Base-by-base conservation (phyloP, 805 yeast genomes). In the Metschnikowia corniflorae region DNA sequence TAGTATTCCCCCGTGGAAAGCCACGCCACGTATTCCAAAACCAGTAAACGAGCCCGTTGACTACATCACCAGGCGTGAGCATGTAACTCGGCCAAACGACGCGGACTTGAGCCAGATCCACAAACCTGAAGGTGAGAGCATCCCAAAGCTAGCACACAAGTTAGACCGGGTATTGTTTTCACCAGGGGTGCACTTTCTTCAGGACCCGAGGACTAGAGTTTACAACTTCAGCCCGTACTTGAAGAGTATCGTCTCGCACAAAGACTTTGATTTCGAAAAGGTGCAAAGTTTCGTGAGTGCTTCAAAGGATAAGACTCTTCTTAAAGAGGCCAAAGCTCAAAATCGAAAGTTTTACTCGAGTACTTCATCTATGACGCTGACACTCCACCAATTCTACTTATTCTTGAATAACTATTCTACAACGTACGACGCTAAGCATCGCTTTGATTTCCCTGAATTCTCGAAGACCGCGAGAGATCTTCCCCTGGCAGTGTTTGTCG, bases 361-460 rank as follows among this genome's bases (percentile, higher is more conserved):
- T 1, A 88, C 97, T 0, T 84, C 95, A 14, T 84, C 96, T 1
- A 74, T 91, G 85, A 89, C 97, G 0, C 70, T 80, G 1, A 61
- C 80, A 1, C 68, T 91, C 29, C 68, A 80, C 3, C 94, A 88
- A 33, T 65, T 91, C 40, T 96, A 93, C 60, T 70, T 69, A 41
- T 61, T 86, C 7, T 54, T 93, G 26, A 78, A 81, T 49, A 68
- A 64, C 39, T 67, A 63, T 43, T 28, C 41, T 12, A 17, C 34
- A 9, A 34, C 47, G 16, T 42, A 47, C 2, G 29, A 31, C 7
- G 36, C 49, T 1, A 43, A 42, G 10, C 35, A 47, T 9, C 47
- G 71, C 23, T 63, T 65, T 35, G 46, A 51, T 16, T 60, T 59
- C 29, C 56, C 75, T 70, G n/a, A 73, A 67, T 53, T 65, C 72